Evolutionary conservation across 2,329 filamentous ascomycete species (phyloP), one percentile per base, ranked within the genome.

Genomic region (Aspergillus hiratsukae): DNA sequence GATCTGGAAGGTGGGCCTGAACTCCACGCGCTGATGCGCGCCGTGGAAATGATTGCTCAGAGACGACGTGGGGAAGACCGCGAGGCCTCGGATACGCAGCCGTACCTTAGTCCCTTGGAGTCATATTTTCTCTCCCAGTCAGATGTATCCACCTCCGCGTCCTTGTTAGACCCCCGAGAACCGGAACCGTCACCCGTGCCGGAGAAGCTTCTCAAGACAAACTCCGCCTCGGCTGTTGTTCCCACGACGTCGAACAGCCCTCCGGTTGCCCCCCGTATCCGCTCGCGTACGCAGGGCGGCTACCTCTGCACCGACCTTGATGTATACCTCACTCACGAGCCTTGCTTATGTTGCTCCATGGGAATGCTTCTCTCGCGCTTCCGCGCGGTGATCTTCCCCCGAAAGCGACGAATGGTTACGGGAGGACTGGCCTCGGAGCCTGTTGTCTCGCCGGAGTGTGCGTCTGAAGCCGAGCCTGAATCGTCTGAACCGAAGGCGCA

Each of bases 261-360:
- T 41, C 31, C 14, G 43, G 25, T 37, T 4, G 28, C 48, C 1
- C 54, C 55, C 11, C 87, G 90, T 9, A 76, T 93, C 35, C 83
- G 88, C n/a, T 77, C 81, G 2, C 77, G 89, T 55, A 88, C 94
- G 70, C 65, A 88, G 31, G 89, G 91, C 63, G 93, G 93, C 53
- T 99, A 99, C 72, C 85, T 99, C 21, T 97, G 93, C 75, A 91
- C 96, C 63, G 90, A 91, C 54, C 82, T 99, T 29, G 93, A 97
- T 73, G 83, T 99, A 55, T 97, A 97, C 76, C 81, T 95, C 58
- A 96, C 92, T 2, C 92, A 97, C 69, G 94, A 99, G 75, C 94
- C 94, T 4, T 99, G 94, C 71, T 84, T 96, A 58, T 95, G 96
- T 84, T 99, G 94, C 75, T 91, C 89, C 37, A 97, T 97, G 94